These are phyloP conservation scores for Scheffersomyces amazonensis DNA, from an alignment of 805 yeast species.

Conservation along the genomic window DNA sequence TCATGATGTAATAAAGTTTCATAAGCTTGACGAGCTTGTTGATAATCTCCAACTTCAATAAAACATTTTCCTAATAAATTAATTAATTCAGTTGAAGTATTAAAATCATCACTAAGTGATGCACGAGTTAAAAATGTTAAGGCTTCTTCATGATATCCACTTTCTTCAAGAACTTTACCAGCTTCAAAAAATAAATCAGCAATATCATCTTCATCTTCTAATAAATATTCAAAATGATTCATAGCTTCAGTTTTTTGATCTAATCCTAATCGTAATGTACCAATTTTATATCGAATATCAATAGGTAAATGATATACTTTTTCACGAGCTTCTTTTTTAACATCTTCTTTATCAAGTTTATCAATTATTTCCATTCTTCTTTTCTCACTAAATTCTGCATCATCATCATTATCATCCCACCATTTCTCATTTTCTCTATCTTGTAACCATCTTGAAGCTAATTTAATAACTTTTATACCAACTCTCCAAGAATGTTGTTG, in stretches of 20 bases:
- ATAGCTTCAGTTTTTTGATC: constrained; percentile 69
- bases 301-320: constrained; percentile 60
- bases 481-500: constrained; percentile 60
- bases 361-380: constrained; percentile 43
- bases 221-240: constrained; percentile 60
- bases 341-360: constrained; percentile 13
- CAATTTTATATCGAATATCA: constrained; percentile 82
- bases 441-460: constrained; percentile 81
- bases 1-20: constrained; percentile 50
- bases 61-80: constrained; percentile 73
- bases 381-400: constrained; percentile 80
- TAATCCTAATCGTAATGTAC: constrained; percentile 65
- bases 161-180: constrained; percentile 68
- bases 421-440: constrained; percentile 58
- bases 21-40: constrained; percentile 61
- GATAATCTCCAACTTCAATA: constrained; percentile 67
- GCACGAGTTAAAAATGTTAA: constrained; percentile 60
- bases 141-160: constrained; percentile 74
- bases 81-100: constrained; percentile 47
- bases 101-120: constrained; percentile 50
- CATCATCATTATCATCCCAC: constrained; percentile 67
- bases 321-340: constrained; percentile 11
- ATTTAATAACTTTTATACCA: constrained; percentile 64
- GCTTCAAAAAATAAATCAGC: constrained; percentile 75
- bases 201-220: constrained; percentile 56